A percentile compares a stretch with the other conserved stretches of the same genome.
phyloP scores from a whole-genome alignment of 192 early-diverging fungal genomes.

The Diversispora epigaea region DNA sequence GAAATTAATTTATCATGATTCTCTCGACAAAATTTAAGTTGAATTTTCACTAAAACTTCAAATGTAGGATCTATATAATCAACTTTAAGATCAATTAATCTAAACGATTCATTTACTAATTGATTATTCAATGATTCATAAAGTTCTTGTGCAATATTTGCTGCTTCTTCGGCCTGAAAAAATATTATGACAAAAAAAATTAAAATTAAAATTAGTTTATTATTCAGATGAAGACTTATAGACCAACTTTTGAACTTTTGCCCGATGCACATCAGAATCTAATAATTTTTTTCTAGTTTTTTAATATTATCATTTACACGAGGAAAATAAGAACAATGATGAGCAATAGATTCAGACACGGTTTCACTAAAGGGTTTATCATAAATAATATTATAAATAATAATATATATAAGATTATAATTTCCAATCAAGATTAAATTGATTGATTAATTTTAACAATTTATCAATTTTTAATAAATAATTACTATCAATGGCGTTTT shows the following conservation, averaged over 20 bases:
- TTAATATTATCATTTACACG: conserved; percentile 92
- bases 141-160: conserved; percentile 66
- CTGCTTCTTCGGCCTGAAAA: conserved; percentile 79
- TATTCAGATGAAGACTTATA: conserved; percentile 69
- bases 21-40: conserved; percentile 84
- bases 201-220: too few relatives aligned
- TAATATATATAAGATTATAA: background rate
- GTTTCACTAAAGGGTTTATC: conserved; percentile 82
- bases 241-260: conserved; percentile 76
- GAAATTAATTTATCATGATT: conserved; percentile 73
- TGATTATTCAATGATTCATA: conserved; percentile 83
- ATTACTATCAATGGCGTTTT: conserved; percentile 71
- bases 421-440: too few relatives aligned
- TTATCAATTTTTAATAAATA: conserved; percentile 38
- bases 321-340: conserved; percentile 83
- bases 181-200: background rate
- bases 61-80: conserved; percentile 94
- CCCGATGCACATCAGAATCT: conserved; percentile 82
- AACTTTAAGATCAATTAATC: conserved; percentile 83
- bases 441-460: too few relatives aligned
- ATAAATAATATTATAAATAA: conserved; percentile 34
- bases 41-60: conserved; percentile 91
- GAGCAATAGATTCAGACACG: conserved; percentile 87
- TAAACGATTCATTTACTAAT: conserved; percentile 84
- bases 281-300: conserved; percentile 81